Percentiles rank a stretch among this genome's conserved stretches.
phyloP scores from a whole-genome alignment of 1,284 basidiomycete species.

The Inonotus obliquus region DNA sequence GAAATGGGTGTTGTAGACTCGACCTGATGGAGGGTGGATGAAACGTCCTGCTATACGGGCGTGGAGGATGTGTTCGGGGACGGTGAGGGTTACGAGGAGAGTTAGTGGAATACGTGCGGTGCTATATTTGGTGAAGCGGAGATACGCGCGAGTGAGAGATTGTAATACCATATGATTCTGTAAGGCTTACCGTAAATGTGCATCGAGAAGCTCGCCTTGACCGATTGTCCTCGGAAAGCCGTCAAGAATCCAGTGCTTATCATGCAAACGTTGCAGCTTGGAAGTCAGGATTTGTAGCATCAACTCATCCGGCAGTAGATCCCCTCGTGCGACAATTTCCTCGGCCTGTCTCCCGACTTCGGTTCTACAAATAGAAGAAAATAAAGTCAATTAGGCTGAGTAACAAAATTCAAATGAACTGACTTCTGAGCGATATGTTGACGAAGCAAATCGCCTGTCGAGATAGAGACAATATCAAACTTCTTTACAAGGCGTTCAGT shows the following conservation, averaged over 20 bases:
- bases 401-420: slow-evolving; percentile 14
- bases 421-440: slow-evolving; percentile 71
- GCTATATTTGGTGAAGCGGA: slow-evolving; percentile 31
- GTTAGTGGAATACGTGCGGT: slow-evolving; percentile 62
- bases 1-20: slow-evolving; percentile 91
- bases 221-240: slow-evolving; percentile 93
- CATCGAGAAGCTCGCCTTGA: slow-evolving; percentile 85
- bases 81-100: slow-evolving; percentile 88
- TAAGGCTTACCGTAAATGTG: slow-evolving; percentile 55
- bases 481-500: slow-evolving; percentile 67
- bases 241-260: slow-evolving; percentile 91
- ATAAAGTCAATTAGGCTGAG: not conserved
- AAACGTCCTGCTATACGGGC: slow-evolving; percentile 89
- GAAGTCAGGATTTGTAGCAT: slow-evolving; percentile 71
- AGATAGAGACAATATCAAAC: slow-evolving; percentile 71
- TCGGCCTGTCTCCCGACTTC: slow-evolving; percentile 69
- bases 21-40: slow-evolving; percentile 90
- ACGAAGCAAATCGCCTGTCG: slow-evolving; percentile 77
- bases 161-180: not conserved
- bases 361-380: slow-evolving; percentile 40
- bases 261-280: slow-evolving; percentile 62
- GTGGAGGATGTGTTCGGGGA: slow-evolving; percentile 88
- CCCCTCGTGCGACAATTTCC: slow-evolving; percentile 70
- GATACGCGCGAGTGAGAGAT: slow-evolving; percentile 3
- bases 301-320: slow-evolving; percentile 71